These are phyloP conservation scores for Zoysia matrella DNA, from an alignment of 202 grass and related monocot genomes.

Conservation along the genomic window DNA sequence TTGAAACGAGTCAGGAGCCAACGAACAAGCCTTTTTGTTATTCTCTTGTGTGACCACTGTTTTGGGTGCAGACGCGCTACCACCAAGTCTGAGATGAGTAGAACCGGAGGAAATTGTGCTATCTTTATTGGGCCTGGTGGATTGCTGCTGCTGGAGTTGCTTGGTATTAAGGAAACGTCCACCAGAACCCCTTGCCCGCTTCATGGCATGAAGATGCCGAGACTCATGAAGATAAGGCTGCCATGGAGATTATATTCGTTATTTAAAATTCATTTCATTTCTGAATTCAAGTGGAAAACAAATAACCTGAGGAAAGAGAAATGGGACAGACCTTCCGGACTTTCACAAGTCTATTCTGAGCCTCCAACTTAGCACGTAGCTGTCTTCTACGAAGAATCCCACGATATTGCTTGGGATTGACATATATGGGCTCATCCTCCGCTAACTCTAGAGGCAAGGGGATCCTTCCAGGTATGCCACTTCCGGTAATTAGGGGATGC, in stretches of 20 bases:
- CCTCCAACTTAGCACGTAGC: conserved; percentile 77
- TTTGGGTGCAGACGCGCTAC: conserved; percentile 1
- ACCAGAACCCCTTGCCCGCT: conserved; percentile 63
- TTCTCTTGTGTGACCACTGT: conserved; percentile 35
- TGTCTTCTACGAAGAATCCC: conserved; percentile 78
- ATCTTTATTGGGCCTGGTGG: conserved; percentile 2
- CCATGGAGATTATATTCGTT: neutral
- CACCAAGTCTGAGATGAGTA: conserved; percentile 40
- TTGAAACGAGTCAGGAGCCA: conserved; percentile 42
- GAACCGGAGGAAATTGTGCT: conserved; percentile 30
- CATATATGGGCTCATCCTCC: conserved; percentile 68
- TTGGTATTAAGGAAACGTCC: conserved; percentile 70
- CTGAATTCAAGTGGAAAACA: neutral
- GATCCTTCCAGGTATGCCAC: conserved; percentile 39
- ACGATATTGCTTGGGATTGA: conserved; percentile 82
- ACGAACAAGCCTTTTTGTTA: conserved; percentile 25
- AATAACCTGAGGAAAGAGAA: conserved; percentile 7
- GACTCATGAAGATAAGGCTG: conserved; percentile 80
- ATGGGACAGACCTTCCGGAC: conserved; percentile 55
- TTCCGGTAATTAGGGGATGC: conserved; percentile 38
- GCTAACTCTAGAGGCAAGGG: conserved; percentile 64
- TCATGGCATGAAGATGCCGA: conserved; percentile 71
- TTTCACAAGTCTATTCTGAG: conserved; percentile 59
- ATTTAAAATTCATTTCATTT: conserved; percentile 20
- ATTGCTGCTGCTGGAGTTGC: conserved; percentile 44